Evolutionary conservation across 176 grass and related monocot genomes (phyloP).

Genomic region (Carex littledalei): DNA sequence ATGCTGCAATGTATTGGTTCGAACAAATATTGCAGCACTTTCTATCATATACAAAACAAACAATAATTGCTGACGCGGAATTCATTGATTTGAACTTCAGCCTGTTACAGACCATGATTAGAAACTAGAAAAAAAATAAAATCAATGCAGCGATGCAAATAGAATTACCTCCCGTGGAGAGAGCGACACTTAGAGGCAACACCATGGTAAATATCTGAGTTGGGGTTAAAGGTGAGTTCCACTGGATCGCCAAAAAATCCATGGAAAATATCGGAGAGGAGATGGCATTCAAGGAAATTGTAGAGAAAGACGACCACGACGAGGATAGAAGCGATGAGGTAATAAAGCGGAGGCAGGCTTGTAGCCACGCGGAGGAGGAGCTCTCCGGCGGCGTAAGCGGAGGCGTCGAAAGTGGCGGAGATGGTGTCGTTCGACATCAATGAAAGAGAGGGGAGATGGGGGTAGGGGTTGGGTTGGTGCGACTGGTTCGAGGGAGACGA

Average conservation of each 20-base stretch:
- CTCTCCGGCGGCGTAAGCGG: slow-evolving; percentile 30
- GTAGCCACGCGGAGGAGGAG: slow-evolving; percentile 52
- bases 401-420: slow-evolving; percentile 19
- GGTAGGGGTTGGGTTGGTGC: not conserved
- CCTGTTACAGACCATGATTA: not conserved
- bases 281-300: slow-evolving; percentile 83
- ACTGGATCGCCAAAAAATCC: slow-evolving; percentile 64
- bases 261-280: slow-evolving; percentile 49
- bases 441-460: not conserved
- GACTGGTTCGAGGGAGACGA: slow-evolving; percentile 18
- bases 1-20: not conserved
- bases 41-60: not conserved
- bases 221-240: slow-evolving; percentile 66
- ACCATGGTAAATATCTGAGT: slow-evolving; percentile 74
- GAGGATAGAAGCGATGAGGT: slow-evolving; percentile 39
- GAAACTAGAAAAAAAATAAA: not conserved
- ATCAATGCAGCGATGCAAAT: not conserved
- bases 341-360: slow-evolving; percentile 33
- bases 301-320: slow-evolving; percentile 34
- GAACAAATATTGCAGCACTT: not conserved
- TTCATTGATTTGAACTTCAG: not conserved
- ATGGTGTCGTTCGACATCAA: not conserved
- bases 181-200: slow-evolving; percentile 65
- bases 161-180: slow-evolving; percentile 71
- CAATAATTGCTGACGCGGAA: not conserved